Evolutionary conservation across 805 yeast genomes (phyloP).

Genomic region (Cyberlindnera saturnus): DNA sequence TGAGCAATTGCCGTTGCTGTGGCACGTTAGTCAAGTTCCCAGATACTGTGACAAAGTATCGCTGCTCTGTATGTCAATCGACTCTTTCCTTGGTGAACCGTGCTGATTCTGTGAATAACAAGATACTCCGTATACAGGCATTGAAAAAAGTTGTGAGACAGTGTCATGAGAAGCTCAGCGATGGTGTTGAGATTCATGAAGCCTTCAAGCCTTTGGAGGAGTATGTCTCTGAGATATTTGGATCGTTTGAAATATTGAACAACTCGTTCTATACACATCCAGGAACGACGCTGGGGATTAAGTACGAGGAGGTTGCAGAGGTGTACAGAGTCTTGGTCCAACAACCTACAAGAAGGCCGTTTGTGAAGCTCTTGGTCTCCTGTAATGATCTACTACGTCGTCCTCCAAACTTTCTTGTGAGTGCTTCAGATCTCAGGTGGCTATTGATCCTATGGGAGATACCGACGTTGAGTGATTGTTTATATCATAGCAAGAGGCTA

Average conservation of each 20-base stretch:
- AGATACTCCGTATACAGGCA: neutral
- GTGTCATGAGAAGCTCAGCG: neutral
- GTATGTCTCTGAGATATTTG: conserved; percentile 41
- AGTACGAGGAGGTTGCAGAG: conserved; percentile 39
- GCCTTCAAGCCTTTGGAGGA: conserved; percentile 46
- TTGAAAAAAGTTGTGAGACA: neutral
- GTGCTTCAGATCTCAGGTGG: conserved; percentile 47
- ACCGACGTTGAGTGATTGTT: conserved; percentile 51
- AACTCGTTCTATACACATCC: conserved; percentile 39
- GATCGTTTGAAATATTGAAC: conserved; percentile 42
- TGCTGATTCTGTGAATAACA: neutral
- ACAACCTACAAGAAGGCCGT: conserved; percentile 58
- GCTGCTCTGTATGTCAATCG: conserved; percentile 59
- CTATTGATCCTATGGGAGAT: conserved; percentile 60
- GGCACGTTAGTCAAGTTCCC: conserved; percentile 38
- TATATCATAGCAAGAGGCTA: conserved; percentile 24
- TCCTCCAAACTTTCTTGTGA: conserved; percentile 32
- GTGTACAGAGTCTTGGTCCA: conserved; percentile 40
- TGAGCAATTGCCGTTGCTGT: conserved; percentile 39
- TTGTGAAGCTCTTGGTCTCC: conserved; percentile 46
- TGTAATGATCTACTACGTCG: conserved; percentile 47
- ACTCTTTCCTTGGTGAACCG: conserved; percentile 28
- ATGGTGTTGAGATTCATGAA: conserved; percentile 14
- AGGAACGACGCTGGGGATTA: conserved; percentile 25
- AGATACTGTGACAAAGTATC: conserved; percentile 32